Base-by-base conservation (phyloP, 108 stramenopile genomes). In the Cyclotella kingstonii region DNA sequence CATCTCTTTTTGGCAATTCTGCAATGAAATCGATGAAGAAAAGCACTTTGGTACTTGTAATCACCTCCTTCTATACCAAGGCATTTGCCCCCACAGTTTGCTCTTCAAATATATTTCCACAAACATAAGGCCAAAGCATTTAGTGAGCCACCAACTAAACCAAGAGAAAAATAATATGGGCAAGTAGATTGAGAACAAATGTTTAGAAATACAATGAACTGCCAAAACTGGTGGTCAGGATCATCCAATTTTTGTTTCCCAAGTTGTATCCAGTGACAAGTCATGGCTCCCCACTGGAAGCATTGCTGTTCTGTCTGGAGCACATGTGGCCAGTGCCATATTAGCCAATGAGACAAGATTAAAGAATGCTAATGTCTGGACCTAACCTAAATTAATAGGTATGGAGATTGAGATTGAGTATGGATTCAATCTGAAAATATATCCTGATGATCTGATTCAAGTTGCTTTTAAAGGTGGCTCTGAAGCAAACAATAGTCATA, bases 401-500 rank as follows among this genome's bases (percentile, higher is more conserved):
- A 77, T 55, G 40, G 88, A 90, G 43, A 63, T 34, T 22, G 86
- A 89, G 73, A 84, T 93, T 55, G 92, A 93, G 66, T 93, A 86
- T 63, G 92, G 92, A 14, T 93, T 71, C 71, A 93, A 93, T 43
- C 59, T 93, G 36, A 93, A 90, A 58, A 76, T 93, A 26, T 93
- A 86, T 60, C 88, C 85, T 12, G 92, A 93, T 69, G 92, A 93
- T 81, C 86, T 85, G 3, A 63, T 93, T 3, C 84, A 93, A 63
- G 85, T 90, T 25, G 92, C 92, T 15, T 49, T 57, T 11, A 88
- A 88, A 68, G 44, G 36, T 8, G 18, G 11, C 23, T 9, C 11
- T 17, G 57, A 63, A 27, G 55, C 44, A 17, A 11, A 49, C 1
- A 39, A 54, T 19, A 86, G 90, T 21, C 81, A 81, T 6, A 86